These are phyloP conservation scores for Hypsizygus marmoreus DNA, from an alignment of 768 basidiomycete genomes.

Conservation along the genomic window DNA sequence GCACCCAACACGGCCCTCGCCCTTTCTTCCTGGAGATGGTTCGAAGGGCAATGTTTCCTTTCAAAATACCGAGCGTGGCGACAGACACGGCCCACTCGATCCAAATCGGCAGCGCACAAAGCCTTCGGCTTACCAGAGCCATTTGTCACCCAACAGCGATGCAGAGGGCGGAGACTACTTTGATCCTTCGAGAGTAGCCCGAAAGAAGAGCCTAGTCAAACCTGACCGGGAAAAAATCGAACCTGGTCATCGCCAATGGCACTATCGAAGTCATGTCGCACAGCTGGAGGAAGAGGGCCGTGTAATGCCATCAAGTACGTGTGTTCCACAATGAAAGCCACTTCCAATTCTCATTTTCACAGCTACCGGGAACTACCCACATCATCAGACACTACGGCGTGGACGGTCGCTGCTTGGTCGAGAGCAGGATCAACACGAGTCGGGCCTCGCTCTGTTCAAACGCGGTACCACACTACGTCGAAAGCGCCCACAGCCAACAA, in stretches of 20 bases:
- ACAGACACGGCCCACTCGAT: conserved; percentile 61
- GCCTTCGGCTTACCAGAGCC: conserved; percentile 46
- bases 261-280: conserved; percentile 88
- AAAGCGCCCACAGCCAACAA: conserved; percentile 52
- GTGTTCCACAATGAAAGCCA: conserved; percentile 7
- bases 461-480: conserved; percentile 79
- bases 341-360: conserved; percentile 12
- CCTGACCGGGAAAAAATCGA: conserved; percentile 98
- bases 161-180: conserved; percentile 42
- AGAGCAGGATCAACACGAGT: conserved; percentile 90
- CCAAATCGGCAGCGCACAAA: conserved; percentile 50
- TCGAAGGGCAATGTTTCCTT: conserved; percentile 64
- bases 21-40: conserved; percentile 35
- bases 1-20: conserved; percentile 26
- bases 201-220: conserved; percentile 91
- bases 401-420: conserved; percentile 89
- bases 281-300: conserved; percentile 73
- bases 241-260: conserved; percentile 90
- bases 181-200: conserved; percentile 54
- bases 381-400: conserved; percentile 62
- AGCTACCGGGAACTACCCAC: conserved; percentile 84
- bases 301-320: conserved; percentile 80
- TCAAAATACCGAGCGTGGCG: conserved; percentile 68
- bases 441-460: conserved; percentile 90
- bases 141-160: conserved; percentile 33